A percentile compares a stretch with the other conserved stretches of the same genome.
Conservation (phyloP, 305 asterid species). For the Plantago coronopus region DNA sequence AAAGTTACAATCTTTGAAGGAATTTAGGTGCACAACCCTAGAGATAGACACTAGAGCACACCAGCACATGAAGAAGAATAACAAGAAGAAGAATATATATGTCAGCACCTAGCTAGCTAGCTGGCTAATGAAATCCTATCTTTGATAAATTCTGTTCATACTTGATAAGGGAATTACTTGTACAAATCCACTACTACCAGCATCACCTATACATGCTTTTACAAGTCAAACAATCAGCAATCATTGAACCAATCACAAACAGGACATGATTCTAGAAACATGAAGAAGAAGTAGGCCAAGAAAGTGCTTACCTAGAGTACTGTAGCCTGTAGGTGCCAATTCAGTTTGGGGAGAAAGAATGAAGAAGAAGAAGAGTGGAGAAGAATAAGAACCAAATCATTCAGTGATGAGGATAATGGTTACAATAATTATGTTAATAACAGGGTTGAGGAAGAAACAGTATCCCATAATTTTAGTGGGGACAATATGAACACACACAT, state of each 20-base stretch:
- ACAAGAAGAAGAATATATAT: background rate
- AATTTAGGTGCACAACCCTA: slow-evolving; percentile 6
- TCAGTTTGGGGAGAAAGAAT: slow-evolving; percentile 1
- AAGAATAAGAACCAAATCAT: background rate
- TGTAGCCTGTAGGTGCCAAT: slow-evolving; percentile 7
- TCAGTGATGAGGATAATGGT: background rate
- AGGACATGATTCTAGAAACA: background rate
- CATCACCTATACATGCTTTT: slow-evolving; percentile 18
- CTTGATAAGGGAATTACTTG: slow-evolving; percentile 3
- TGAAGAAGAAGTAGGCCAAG: background rate
- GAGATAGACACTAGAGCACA: too few relatives aligned
- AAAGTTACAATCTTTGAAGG: slow-evolving; percentile 12
- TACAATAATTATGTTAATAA: background rate
- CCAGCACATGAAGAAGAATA: slow-evolving; percentile 3
- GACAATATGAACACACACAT: slow-evolving; percentile 41
- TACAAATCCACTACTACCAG: background rate
- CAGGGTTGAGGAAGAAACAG: slow-evolving; percentile 22
- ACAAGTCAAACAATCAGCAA: slow-evolving; percentile 28
- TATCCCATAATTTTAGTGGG: slow-evolving; percentile 24
- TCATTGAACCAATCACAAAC: slow-evolving; percentile 18
- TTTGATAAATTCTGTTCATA: slow-evolving; percentile 12
- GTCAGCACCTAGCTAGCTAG: background rate
- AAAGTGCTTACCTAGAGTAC: slow-evolving; percentile 23
- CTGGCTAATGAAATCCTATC: background rate
- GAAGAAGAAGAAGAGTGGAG: background rate